phyloP scores from a whole-genome alignment of 2,329 filamentous ascomycete species.

The Phoma sp. region DNA sequence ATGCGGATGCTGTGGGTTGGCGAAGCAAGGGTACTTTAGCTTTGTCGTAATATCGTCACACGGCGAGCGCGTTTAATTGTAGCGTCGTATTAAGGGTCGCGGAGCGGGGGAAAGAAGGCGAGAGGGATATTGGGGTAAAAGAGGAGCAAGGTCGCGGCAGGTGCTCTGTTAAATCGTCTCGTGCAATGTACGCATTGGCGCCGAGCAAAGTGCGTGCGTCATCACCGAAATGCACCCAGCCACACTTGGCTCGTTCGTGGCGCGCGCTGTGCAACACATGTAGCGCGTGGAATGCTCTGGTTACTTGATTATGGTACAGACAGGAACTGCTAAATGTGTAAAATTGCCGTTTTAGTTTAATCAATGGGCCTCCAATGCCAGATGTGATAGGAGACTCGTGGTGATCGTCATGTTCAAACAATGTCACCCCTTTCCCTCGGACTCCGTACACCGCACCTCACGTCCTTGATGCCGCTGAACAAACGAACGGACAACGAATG shows the following conservation, averaged over 20 bases:
- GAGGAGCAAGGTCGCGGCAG: slow-evolving; percentile 5
- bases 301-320: too few species aligned
- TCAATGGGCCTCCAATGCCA: not conserved
- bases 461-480: not conserved
- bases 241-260: slow-evolving; percentile 33
- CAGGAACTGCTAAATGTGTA: not conserved
- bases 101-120: not conserved
- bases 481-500: not conserved
- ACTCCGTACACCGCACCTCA: slow-evolving; percentile 3
- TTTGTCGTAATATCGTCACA: slow-evolving; percentile 6
- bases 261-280: not conserved
- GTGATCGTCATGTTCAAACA: slow-evolving; percentile 24
- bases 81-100: slow-evolving; percentile 12
- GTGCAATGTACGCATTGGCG: slow-evolving; percentile 25
- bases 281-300: not conserved
- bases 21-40: slow-evolving; percentile 12
- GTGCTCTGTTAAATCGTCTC: slow-evolving; percentile 9
- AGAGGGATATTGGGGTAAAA: slow-evolving; percentile 1
- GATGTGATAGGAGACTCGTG: slow-evolving; percentile 27
- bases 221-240: slow-evolving; percentile 28
- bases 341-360: not conserved
- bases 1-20: slow-evolving; percentile 10
- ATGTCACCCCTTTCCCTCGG: slow-evolving; percentile 13
- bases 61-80: slow-evolving; percentile 18
- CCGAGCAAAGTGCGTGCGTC: slow-evolving; percentile 31